A percentile compares a stretch with the other conserved stretches of the same genome.
These are phyloP conservation scores for Parvularia atlantis DNA, from an alignment of 78 protist genomes.

Conservation along the genomic window DNA sequence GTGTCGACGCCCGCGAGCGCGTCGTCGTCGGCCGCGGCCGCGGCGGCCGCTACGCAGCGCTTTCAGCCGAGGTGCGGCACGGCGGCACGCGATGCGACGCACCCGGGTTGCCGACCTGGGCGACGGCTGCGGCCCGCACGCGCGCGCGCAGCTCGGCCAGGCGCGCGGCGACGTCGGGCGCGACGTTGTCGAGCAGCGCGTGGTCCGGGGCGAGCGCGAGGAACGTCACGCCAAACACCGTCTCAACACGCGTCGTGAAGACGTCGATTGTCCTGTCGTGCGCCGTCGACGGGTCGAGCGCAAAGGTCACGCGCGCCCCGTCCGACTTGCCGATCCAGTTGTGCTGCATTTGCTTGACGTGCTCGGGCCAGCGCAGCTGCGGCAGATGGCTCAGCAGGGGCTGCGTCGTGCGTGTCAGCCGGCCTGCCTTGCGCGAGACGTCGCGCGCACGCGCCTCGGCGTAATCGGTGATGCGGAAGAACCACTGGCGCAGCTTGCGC, in stretches of 20 bases:
- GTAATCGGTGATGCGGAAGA: conserved; percentile 48
- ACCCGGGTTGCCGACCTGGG: no score
- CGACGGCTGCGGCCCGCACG: no score
- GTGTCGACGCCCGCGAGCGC: no score
- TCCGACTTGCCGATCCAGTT: conserved; percentile 77
- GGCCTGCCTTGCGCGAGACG: neutral
- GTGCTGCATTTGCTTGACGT: conserved; percentile 67
- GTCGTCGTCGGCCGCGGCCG: no score
- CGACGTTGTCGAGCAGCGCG: conserved; percentile 10
- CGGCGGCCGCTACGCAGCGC: no score
- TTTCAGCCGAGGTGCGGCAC: no score
- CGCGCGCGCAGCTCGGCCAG: no score
- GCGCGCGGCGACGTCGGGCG: neutral
- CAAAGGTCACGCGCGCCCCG: conserved; percentile 47
- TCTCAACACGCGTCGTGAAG: conserved; percentile 78
- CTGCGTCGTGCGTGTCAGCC: neutral
- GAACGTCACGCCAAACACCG: conserved; percentile 62
- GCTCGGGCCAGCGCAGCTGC: conserved; percentile 60
- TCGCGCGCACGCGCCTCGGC: conserved; percentile 29
- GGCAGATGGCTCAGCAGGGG: conserved; percentile 46
- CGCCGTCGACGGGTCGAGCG: neutral
- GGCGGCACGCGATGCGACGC: no score
- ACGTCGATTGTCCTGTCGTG: conserved; percentile 19
- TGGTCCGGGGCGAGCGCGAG: conserved; percentile 44
- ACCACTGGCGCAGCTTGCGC: conserved; percentile 66